Base-by-base conservation (phyloP, 192 early-diverging fungal species). In the Podila verticillata region DNA sequence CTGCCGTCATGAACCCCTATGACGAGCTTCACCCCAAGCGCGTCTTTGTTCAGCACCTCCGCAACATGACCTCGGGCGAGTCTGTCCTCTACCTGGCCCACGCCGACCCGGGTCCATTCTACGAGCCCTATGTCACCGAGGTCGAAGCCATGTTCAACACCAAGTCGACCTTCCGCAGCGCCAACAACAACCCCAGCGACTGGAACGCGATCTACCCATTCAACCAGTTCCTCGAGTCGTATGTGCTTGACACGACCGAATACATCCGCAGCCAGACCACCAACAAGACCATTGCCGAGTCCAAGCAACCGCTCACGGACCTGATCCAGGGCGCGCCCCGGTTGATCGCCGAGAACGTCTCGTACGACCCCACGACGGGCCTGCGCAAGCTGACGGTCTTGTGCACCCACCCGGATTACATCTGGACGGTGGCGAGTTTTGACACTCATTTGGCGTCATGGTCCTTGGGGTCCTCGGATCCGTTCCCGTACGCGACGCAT, bases 121-220 rank as follows among this genome's bases (percentile, higher is more conserved):
- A 67, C 36, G 64, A 83, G 1, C 75, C 68, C 19, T 74, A 92
- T 44, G 66, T 92, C 7, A 62, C 72, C 1, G 49, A 77, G 1
- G 49, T 92, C 20, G 79, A 87, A 48, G 60, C 74, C 2, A 73
- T 82, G 57, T 79, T 91, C 26, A 82, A 75, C 10, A 70, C 70
- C 10, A 34, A 57, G 48, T 70, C 84, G 15, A 81, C 72, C 28
- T 62, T 66, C 34, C 84, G 87, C 35, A 61, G 49, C 15, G 57
- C 59, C 24, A 29, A 39, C 30, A 71, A 73, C 28, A 88, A 85
- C 35, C 84, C 83, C 4, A 81, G 82, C 26, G 86, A 90, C 30
- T 92, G 88, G 89, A 84, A 87, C 35, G 82, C 87, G 1, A 78
- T 94, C 12, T 92, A 88, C 74, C 93, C 93, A 7, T 92, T 92